Conservation (phyloP, 2,329 filamentous ascomycete species). For the Colletotrichum navitas region DNA sequence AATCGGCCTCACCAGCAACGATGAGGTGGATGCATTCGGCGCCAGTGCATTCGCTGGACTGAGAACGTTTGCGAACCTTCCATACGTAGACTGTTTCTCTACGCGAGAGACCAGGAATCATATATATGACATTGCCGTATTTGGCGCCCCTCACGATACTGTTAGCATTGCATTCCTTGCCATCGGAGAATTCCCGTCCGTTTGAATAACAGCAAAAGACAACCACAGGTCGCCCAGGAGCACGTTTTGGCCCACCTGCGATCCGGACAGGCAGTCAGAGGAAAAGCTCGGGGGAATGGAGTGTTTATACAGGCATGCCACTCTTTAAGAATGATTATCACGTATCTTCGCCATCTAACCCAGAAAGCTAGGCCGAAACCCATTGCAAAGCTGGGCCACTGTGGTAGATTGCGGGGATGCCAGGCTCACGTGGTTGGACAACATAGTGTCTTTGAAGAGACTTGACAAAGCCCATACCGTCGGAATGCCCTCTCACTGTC, state of each 20-base stretch:
- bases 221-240: slow-evolving; percentile 47
- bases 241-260: slow-evolving; percentile 47
- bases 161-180: slow-evolving; percentile 39
- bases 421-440: slow-evolving; percentile 82
- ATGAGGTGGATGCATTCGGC: slow-evolving; percentile 39
- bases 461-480: slow-evolving; percentile 76
- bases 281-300: slow-evolving; percentile 43
- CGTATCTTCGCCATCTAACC: slow-evolving; percentile 30
- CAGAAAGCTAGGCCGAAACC: slow-evolving; percentile 27
- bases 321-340: background rate
- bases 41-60: slow-evolving; percentile 41
- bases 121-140: slow-evolving; percentile 48
- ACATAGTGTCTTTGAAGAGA: slow-evolving; percentile 78
- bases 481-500: slow-evolving; percentile 44
- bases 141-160: slow-evolving; percentile 49
- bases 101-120: slow-evolving; percentile 27
- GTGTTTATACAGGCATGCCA: slow-evolving; percentile 45
- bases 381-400: slow-evolving; percentile 41
- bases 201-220: slow-evolving; percentile 20
- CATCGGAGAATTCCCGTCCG: background rate
- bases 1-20: slow-evolving; percentile 30
- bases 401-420: slow-evolving; percentile 86
- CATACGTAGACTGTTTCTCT: slow-evolving; percentile 46
- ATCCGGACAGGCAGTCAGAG: slow-evolving; percentile 48
- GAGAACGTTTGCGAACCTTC: slow-evolving; percentile 46